Evolutionary conservation across 352 stramenopile genomes (phyloP), one percentile per base, ranked within the genome.

Genomic region (Globisporangium echinulatum): DNA sequence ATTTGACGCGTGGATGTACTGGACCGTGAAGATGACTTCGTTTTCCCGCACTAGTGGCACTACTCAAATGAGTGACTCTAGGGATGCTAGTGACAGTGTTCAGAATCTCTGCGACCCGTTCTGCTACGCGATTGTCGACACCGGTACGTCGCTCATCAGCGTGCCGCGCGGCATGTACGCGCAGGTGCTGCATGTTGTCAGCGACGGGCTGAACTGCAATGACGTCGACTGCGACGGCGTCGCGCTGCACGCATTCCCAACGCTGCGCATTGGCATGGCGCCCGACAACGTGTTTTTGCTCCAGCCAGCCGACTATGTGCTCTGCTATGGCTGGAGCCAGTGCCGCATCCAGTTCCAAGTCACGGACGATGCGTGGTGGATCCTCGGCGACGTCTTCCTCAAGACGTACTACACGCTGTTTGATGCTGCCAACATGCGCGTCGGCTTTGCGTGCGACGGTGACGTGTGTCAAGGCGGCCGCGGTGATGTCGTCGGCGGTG

Each of bases 401-500:
- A 93, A 96, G 74, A 93, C 85, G 25, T 96, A 96, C 79, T 96
- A 96, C 72, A 95, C 87, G 36, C 65, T 96, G n/a, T 96, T 95
- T 52, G 87, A 96, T 57, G 85, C 74, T n/a, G 71, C 88, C 48
- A 90, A 90, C 56, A 87, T 94, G 72, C 85, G 87, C 48, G 69
- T 96, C 37, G 87, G 87, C 48, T 96, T 96, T 59, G 87, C 87
- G 1, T 96, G 87, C 60, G 76, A 88, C 7, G 80, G 81, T n/a
- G 75, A 88, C 55, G 70, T 85, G 5, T 96, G 87, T 59, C 78
- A 77, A 11, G 87, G 87, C 47, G 87, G 87, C 14, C 74, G 65
- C 14, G 87, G 87, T 40, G 71, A 85, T 48, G 71, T 91, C 50
- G 82, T 77, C 57, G 82, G 80, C 37, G 70, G 72, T 17, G 68